Conservation (phyloP, 2,329 filamentous ascomycete species). For the Calonectria hawksworthii region DNA sequence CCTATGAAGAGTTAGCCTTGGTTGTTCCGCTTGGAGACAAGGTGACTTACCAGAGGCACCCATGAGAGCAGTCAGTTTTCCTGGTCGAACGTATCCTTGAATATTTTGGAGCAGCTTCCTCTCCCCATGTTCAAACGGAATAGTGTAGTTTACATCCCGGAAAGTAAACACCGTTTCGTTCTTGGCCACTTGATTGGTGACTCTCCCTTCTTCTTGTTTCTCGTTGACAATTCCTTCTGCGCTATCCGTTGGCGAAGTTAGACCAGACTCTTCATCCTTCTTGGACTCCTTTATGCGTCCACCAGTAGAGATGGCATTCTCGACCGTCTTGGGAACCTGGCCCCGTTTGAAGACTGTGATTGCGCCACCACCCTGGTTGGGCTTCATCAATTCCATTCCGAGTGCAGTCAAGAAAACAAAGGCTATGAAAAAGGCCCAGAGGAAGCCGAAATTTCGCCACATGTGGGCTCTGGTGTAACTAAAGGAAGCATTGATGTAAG, state of each 20-base stretch:
- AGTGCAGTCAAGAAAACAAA: slow-evolving; percentile 81
- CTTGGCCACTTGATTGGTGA: slow-evolving; percentile 61
- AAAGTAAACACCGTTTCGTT: slow-evolving; percentile 73
- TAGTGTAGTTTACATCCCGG: slow-evolving; percentile 64
- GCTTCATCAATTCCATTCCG: slow-evolving; percentile 76
- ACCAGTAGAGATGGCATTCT: slow-evolving; percentile 69
- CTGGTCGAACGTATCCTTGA: slow-evolving; percentile 87
- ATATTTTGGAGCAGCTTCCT: slow-evolving; percentile 81
- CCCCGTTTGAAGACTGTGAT: slow-evolving; percentile 75
- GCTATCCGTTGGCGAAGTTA: slow-evolving; percentile 38
- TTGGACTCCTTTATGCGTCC: slow-evolving; percentile 52
- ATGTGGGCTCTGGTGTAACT: slow-evolving; percentile 70
- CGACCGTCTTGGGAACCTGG: slow-evolving; percentile 70
- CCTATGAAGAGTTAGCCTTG: slow-evolving; percentile 39
- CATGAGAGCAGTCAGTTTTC: slow-evolving; percentile 86
- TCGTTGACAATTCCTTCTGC: slow-evolving; percentile 39
- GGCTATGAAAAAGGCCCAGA: slow-evolving; percentile 81
- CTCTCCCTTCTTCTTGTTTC: slow-evolving; percentile 16
- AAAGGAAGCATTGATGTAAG: slow-evolving; percentile 68
- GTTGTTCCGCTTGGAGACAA: background rate
- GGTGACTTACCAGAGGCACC: slow-evolving; percentile 60
- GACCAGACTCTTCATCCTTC: slow-evolving; percentile 65
- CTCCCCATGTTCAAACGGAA: slow-evolving; percentile 71
- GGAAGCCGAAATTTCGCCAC: slow-evolving; percentile 84
- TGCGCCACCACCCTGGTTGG: slow-evolving; percentile 70